Conservation (phyloP, 129 eudicot species). For the Artemisia tridentata region DNA sequence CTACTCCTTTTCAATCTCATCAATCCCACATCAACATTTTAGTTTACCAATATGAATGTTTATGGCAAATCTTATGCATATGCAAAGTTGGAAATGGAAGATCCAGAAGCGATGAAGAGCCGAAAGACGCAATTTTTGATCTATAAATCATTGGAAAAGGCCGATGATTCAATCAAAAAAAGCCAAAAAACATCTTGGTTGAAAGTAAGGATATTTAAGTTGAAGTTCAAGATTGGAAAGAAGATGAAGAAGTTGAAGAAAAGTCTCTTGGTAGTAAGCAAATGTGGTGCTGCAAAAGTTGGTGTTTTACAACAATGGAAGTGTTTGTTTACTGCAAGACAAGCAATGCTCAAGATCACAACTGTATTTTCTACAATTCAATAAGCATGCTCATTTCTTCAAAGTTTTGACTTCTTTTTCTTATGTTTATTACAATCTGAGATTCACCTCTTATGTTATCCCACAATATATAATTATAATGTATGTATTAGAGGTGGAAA, state of each 20-base stretch:
- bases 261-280: constrained; percentile 32
- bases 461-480: too few species aligned
- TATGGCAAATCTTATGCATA: constrained; percentile 37
- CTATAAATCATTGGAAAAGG: constrained; percentile 46
- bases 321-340: constrained; percentile 27
- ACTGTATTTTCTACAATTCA: constrained; percentile 27
- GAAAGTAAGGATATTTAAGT: constrained; percentile 34
- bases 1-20: constrained; percentile 1
- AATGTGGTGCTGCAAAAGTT: constrained; percentile 29
- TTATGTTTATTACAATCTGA: background rate
- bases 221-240: constrained; percentile 57
- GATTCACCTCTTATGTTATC: background rate
- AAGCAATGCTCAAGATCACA: constrained; percentile 29
- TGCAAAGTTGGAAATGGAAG: constrained; percentile 51
- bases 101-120: constrained; percentile 47
- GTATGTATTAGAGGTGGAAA: too few species aligned
- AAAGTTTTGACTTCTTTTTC: constrained; percentile 11
- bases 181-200: constrained; percentile 44
- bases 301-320: constrained; percentile 38
- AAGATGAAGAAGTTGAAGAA: constrained; percentile 51
- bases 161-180: constrained; percentile 26
- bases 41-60: constrained; percentile 8
- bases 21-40: background rate
- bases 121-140: constrained; percentile 56
- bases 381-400: constrained; percentile 16